Base-by-base conservation (phyloP, 2,329 filamentous ascomycete genomes). In the Ceratocystis smalleyi region DNA sequence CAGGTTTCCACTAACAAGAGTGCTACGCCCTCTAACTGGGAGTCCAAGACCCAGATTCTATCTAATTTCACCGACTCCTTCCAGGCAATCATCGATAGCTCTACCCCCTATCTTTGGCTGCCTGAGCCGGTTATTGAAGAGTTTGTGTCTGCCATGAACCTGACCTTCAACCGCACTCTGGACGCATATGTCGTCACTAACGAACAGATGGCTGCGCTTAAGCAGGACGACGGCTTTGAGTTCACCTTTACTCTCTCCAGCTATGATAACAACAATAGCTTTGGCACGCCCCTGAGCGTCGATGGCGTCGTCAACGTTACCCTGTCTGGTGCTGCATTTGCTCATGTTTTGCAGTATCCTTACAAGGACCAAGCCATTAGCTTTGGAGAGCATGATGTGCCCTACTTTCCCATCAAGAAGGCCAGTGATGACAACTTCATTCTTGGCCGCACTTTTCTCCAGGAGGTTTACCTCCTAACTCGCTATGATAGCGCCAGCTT, bases 391-490 rank as follows among this genome's bases (percentile, higher is more conserved):
- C 73, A 75, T 7, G 74, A 74, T 43, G 71, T 79, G 8, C 80
- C 78, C 10, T 89, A 89, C 70, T 89, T 89, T 66, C 85, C 86
- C 2, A 76, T 90, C 62, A 79, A 82, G 69, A 80, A 80, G 66
- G 76, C 81, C 10, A 70, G 77, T 22, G 77, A 80, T 65, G 77
- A 78, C 43, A 78, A 83, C 68, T 80, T 82, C 71, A 80, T 85
- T 12, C 78, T 89, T 43, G 87, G 87, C 6, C 79, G 85, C 43
- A 80, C 82, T 0, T 89, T 89, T 68, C 74, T 90, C 63, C 87
- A 89, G 70, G 86, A 89, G 72, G 80, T 85, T 1, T 84, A 84
- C 66, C 72, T 84, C 5, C 76, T 82, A 40, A 81, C 78, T 30
- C 78, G 78, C 67, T 84, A 83, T 69, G 82, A 84, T 67, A 75